These are phyloP conservation scores for Plenodomus tracheiphilus DNA, from an alignment of 2,329 filamentous ascomycete species.

Conservation along the genomic window DNA sequence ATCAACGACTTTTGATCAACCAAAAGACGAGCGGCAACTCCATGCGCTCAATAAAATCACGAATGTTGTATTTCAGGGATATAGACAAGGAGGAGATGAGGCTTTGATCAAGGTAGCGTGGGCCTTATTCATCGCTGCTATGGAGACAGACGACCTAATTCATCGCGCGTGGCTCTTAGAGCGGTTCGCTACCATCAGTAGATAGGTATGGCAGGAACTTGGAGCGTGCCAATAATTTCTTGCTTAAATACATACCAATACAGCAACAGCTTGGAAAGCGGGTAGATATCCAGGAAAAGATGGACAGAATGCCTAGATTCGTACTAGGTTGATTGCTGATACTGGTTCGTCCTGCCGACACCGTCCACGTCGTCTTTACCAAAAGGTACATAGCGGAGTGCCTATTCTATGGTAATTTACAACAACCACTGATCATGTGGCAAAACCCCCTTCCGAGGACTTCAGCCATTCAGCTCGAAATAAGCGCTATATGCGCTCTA, in stretches of 20 bases:
- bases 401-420: too few species aligned
- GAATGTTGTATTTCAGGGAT: constrained; percentile 40
- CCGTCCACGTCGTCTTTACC: not conserved
- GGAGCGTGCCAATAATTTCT: constrained; percentile 33
- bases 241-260: constrained; percentile 23
- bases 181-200: not conserved
- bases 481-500: too few species aligned
- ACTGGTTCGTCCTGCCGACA: not conserved
- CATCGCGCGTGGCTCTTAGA: constrained; percentile 24
- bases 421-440: too few species aligned
- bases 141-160: constrained; percentile 41
- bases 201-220: constrained; percentile 20
- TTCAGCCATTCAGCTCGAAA: too few species aligned
- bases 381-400: too few species aligned
- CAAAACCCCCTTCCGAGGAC: too few species aligned
- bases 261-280: constrained; percentile 19
- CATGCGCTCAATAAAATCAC: constrained; percentile 27
- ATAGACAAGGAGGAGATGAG: constrained; percentile 39
- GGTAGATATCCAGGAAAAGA: constrained; percentile 8
- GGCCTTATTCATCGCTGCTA: constrained; percentile 42
- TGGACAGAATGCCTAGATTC: constrained; percentile 7
- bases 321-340: constrained; percentile 4
- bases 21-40: constrained; percentile 8
- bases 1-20: constrained; percentile 12
- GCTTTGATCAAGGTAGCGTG: constrained; percentile 40